Base-by-base conservation (phyloP, 257 asterid genomes). In the Penstemon barbatus region DNA sequence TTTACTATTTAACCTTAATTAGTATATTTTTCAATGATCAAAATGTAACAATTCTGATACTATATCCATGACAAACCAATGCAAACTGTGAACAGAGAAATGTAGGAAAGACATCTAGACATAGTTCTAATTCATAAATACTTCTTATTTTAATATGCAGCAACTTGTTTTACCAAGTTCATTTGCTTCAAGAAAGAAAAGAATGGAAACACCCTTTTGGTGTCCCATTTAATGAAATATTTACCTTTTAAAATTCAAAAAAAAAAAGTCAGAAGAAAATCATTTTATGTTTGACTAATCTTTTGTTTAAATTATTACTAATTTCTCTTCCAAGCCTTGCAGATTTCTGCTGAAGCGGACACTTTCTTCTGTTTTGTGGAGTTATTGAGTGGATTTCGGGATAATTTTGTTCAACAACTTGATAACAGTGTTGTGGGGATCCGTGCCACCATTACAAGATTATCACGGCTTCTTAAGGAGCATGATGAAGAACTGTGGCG, bases 401-500 rank as follows among this genome's bases (percentile, higher is more conserved):
- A 93, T 81, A 84, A 90, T 75, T 93, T 93, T 72, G 91, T 92
- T 74, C 97, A 93, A 75, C 96, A 93, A 83, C 97, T 93, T 66
- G 98, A 93, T 73, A 90, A 90, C 79, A 93, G 97, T 77, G 95
- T 90, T 68, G 95, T 93, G 72, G 98, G 98, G 8, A 93, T 93
- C 63, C 92, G 97, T 66, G 78, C 98, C 70, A 93, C 98, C 68
- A 93, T 93, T 78, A 75, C 92, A 51, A 93, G 87, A 73, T 75
- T 93, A 69, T 93, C 98, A 33, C 80, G 63, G 75, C 89, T 93
- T 84, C 87, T 93, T 63, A 93, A 88, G 85, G 95, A 88, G 77
- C 98, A 88, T 73, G 97, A 93, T 72, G 98, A 93, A 77, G 98
- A 93, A 72, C 90, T 93, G 65, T 93, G 98, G 98, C 96, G 98